Conservation (phyloP, 805 yeast species). For the Candida hungchunana region DNA sequence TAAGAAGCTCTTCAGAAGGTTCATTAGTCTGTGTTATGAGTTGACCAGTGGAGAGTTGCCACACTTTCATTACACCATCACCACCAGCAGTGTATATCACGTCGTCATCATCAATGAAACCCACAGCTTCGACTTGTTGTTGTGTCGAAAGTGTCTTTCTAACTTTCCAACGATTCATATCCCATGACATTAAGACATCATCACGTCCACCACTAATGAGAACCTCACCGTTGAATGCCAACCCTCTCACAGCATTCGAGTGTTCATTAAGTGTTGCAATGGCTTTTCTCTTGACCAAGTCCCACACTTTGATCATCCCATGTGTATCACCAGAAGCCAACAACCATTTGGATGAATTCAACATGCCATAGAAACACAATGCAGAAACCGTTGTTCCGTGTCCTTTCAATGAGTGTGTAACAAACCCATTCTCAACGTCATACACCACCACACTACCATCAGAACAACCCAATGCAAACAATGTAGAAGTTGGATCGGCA, state of each 20-base stretch:
- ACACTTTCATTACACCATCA: slow-evolving; percentile 59
- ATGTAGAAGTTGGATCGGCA: slow-evolving; percentile 74
- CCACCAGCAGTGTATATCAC: slow-evolving; percentile 81
- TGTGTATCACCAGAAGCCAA: slow-evolving; percentile 69
- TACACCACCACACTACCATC: slow-evolving; percentile 91
- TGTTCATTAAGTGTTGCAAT: slow-evolving; percentile 67
- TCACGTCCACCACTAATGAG: slow-evolving; percentile 90
- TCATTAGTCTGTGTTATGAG: slow-evolving; percentile 34
- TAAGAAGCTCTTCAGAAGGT: slow-evolving; percentile 71
- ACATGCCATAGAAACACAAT: slow-evolving; percentile 67
- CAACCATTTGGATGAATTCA: slow-evolving; percentile 68
- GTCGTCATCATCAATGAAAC: slow-evolving; percentile 65
- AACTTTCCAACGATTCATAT: slow-evolving; percentile 49
- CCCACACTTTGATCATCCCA: slow-evolving; percentile 57
- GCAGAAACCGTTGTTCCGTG: slow-evolving; percentile 89
- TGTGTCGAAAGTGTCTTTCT: slow-evolving; percentile 65
- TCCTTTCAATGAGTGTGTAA: slow-evolving; percentile 88
- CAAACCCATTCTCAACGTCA: slow-evolving; percentile 84
- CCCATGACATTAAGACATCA: slow-evolving; percentile 61
- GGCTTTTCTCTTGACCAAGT: slow-evolving; percentile 65
- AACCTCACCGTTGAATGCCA: slow-evolving; percentile 58
- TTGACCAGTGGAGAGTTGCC: slow-evolving; percentile 60
- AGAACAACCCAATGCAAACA: slow-evolving; percentile 91
- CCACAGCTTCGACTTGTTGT: slow-evolving; percentile 70
- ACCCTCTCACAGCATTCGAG: slow-evolving; percentile 78